These are phyloP conservation scores for Pistacia vera DNA, from an alignment of 345 rosid species.

Conservation along the genomic window DNA sequence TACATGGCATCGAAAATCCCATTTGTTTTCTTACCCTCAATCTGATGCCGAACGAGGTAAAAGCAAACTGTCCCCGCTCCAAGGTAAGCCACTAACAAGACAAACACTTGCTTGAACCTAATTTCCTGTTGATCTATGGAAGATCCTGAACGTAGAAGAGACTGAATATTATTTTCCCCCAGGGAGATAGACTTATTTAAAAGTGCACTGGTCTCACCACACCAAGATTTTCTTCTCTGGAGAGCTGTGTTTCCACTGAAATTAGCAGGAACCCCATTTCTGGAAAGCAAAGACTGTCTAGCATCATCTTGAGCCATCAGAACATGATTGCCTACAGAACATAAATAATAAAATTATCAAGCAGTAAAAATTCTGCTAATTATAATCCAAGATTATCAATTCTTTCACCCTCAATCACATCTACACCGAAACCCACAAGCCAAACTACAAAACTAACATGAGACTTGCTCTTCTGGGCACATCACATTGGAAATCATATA, in stretches of 20 bases:
- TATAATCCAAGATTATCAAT: not conserved
- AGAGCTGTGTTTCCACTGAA: slow-evolving; percentile 20
- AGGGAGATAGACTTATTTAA: not conserved
- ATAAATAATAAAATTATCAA: not conserved
- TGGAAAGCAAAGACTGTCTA: slow-evolving; percentile 35
- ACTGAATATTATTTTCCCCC: slow-evolving; percentile 17
- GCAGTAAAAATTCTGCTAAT: not conserved
- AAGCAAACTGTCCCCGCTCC: slow-evolving; percentile 46
- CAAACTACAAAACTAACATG: not conserved
- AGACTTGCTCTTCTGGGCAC: not conserved
- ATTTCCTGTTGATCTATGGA: slow-evolving; percentile 13
- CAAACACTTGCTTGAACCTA: slow-evolving; percentile 27
- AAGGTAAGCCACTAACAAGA: slow-evolving; percentile 34
- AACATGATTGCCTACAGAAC: slow-evolving; percentile 4
- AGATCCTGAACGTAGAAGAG: slow-evolving; percentile 23
- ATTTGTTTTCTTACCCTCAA: slow-evolving; percentile 52
- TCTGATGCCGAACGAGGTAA: slow-evolving; percentile 44
- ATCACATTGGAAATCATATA: no score
- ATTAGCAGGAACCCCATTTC: slow-evolving; percentile 12
- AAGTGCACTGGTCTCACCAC: not conserved
- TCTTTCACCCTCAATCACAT: not conserved
- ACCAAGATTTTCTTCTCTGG: slow-evolving; percentile 34
- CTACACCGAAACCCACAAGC: not conserved
- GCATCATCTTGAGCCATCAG: slow-evolving; percentile 42
- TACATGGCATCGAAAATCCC: slow-evolving; percentile 54